These are phyloP conservation scores for Hydrangea macrophylla DNA, from an alignment of 148 eudicot species.

Conservation along the genomic window DNA sequence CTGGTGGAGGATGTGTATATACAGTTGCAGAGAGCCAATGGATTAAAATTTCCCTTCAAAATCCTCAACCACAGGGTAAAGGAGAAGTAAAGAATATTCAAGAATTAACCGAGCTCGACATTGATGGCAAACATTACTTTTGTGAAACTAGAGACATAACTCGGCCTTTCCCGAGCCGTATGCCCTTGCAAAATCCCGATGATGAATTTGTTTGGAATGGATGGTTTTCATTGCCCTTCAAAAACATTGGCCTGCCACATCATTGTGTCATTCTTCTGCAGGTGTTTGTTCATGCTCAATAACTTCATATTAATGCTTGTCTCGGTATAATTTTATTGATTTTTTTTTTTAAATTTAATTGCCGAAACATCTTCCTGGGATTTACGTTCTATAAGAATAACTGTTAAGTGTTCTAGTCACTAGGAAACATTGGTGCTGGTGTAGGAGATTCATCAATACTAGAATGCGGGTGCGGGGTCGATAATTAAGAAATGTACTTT, in stretches of 20 bases:
- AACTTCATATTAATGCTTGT: constrained; percentile 13
- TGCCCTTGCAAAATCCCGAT: constrained; percentile 78
- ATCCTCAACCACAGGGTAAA: constrained; percentile 86
- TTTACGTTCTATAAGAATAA: neutral
- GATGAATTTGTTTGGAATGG: constrained; percentile 94
- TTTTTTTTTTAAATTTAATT: neutral
- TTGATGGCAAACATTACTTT: constrained; percentile 92
- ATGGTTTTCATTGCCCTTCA: constrained; percentile 83
- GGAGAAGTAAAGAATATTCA: constrained; percentile 79
- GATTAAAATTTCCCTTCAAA: constrained; percentile 82
- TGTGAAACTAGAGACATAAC: constrained; percentile 92
- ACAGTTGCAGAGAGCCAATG: constrained; percentile 89
- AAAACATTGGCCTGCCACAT: constrained; percentile 73
- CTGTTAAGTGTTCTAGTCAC: neutral
- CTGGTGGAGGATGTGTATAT: constrained; percentile 85
- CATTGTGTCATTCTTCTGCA: constrained; percentile 90
- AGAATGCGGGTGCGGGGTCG: too few species aligned
- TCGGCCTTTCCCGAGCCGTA: constrained; percentile 87
- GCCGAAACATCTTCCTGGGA: too few species aligned
- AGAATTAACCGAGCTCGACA: constrained; percentile 79
- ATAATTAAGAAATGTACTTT: too few species aligned
- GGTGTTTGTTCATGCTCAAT: constrained; percentile 44
- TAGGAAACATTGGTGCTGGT: too few species aligned
- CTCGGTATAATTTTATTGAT: constrained; percentile 8
- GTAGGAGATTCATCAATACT: too few species aligned